Base-by-base conservation (phyloP, 169 alveolate species). In the Babesia gibsoni region DNA sequence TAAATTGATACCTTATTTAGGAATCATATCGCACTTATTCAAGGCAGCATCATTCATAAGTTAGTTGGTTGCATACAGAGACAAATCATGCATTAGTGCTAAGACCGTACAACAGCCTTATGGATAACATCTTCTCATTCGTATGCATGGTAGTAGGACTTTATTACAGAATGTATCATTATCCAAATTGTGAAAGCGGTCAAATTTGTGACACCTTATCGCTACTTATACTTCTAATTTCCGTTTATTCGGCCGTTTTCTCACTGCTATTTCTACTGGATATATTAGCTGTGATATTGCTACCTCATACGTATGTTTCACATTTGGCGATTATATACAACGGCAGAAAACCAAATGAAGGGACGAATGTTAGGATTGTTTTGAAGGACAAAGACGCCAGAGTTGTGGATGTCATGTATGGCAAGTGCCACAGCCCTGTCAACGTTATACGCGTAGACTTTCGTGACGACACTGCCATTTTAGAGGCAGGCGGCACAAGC, bases 301-400 rank as follows among this genome's bases (percentile, higher is more conserved):
- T n/a, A n/a, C n/a, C n/a, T n/a, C n/a, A n/a, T n/a, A n/a, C n/a
- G n/a, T n/a, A n/a, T n/a, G n/a, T n/a, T n/a, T n/a, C n/a, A n/a
- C n/a, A n/a, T n/a, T n/a, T n/a, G n/a, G n/a, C n/a, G n/a, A n/a
- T n/a, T n/a, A n/a, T n/a, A n/a, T n/a, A n/a, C n/a, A n/a, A n/a
- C n/a, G n/a, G 18, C 58, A 61, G 72, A 14, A 14, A 18, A n/a
- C 35, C 16, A 4, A n/a, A 5, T 20, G 43, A n/a, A 5, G n/a
- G 22, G 5, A n/a, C 66, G 1, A 77, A 77, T 32, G 73, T 58
- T 4, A 43, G 35, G 30, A 52, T 77, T 6, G 67, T 57, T 22
- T 48, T 77, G 42, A 61, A 77, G 45, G 50, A 41, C 50, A 56
- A 59, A 2, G 54, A 77, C 23, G 39, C 41, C n/a, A 52, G 39